These are phyloP conservation scores for Trichoderma sp. DNA, from an alignment of 2,329 filamentous ascomycete species.

Conservation along the genomic window DNA sequence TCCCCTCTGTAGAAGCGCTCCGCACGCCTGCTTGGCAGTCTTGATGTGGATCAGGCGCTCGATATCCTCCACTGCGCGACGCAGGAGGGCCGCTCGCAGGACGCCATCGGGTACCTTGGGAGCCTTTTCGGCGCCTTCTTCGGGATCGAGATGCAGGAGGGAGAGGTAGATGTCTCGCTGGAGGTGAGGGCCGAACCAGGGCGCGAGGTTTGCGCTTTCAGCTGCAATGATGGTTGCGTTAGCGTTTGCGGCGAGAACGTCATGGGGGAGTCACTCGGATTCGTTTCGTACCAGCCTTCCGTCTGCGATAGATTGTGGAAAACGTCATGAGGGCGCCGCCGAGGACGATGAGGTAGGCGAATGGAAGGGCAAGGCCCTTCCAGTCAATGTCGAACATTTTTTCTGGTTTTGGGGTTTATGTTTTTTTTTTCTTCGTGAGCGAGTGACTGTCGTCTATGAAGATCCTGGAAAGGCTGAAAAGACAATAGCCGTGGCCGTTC, in stretches of 20 bases:
- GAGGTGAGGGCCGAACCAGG: conserved; percentile 90
- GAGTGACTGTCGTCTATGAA: background rate
- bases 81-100: conserved; percentile 81
- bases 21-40: conserved; percentile 82
- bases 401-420: background rate
- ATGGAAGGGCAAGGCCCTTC: conserved; percentile 79
- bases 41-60: conserved; percentile 85
- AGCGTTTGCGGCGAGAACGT: conserved; percentile 1
- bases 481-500: background rate
- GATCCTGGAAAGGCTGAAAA: background rate
- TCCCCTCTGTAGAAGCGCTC: conserved; percentile 78
- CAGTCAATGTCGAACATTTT: conserved; percentile 64
- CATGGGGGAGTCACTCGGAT: background rate
- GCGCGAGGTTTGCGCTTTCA: conserved; percentile 79
- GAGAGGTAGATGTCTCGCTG: conserved; percentile 94
- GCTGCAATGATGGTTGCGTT: conserved; percentile 41
- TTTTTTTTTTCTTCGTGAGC: background rate
- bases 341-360: conserved; percentile 86
- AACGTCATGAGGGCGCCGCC: conserved; percentile 88
- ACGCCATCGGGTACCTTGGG: conserved; percentile 76
- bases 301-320: conserved; percentile 86
- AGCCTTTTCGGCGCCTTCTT: conserved; percentile 59
- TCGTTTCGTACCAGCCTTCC: conserved; percentile 67
- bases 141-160: conserved; percentile 73
- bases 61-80: conserved; percentile 90